Evolutionary conservation across 257 asterid species (phyloP), one percentile per base, ranked within the genome.

Genomic region (Knoxia roxburghii): DNA sequence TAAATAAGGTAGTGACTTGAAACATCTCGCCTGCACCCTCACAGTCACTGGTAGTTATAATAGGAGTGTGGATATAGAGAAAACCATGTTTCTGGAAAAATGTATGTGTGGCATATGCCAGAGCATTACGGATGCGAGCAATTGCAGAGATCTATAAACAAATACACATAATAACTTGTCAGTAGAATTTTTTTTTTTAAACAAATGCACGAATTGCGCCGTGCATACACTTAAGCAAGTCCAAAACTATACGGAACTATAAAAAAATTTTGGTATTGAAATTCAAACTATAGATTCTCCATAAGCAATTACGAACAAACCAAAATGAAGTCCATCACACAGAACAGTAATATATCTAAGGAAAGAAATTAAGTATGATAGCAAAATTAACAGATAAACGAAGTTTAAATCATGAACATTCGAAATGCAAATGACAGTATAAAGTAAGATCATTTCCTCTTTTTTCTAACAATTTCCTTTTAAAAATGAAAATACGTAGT

Each of bases 21-120:
- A 94, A 94, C 99, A 94, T 94, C 86, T 94, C 99, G n/a, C 99
- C 99, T 24, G 99, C 99, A 66, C 99, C 99, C 85, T 93, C 99
- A 69, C 99, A 94, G 73, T 94, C 99, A 78, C 96, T 94, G 46
- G 99, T 90, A 32, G 99, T 90, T 65, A 94, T 73, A 54, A 93
- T 88, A 50, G 99, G 97, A 49, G 99, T 94, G 74, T 94, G 97
- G 61, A 94, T 87, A 67, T 88, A 90, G 21, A 94, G 89, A 76
- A 94, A 94, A 4, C 89, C 89, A 67, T 94, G 90, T 54, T 90
- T 76, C 64, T 90, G 92, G 85, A 90, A 94, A 88, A 90, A 94
- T 12, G 97, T 86, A 74, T 94, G 99, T 51, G 99, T 94, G 30
- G 97, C 97, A 81, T 76, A 88, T 18, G 95, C 92, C 89, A 94